These are phyloP conservation scores for Peniophora sp. DNA, from an alignment of 1,284 basidiomycete species.

Conservation along the genomic window DNA sequence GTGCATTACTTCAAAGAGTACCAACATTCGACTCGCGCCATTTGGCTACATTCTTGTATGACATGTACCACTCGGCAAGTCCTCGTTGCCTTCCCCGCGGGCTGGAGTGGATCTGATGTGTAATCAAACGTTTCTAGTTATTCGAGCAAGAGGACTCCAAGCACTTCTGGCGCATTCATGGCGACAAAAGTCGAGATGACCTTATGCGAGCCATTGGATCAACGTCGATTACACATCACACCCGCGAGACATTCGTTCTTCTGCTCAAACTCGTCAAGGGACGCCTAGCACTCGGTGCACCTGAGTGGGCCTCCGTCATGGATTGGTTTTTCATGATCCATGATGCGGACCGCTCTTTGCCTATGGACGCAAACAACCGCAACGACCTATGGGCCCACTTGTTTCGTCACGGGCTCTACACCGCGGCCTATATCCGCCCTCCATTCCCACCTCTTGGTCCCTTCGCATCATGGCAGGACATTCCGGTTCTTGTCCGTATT, in stretches of 20 bases:
- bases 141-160: slow-evolving; percentile 32
- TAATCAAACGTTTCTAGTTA: too few relatives aligned
- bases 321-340: slow-evolving; percentile 18
- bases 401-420: slow-evolving; percentile 24
- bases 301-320: slow-evolving; percentile 23
- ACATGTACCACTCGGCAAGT: slow-evolving; percentile 29
- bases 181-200: slow-evolving; percentile 12
- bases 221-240: slow-evolving; percentile 30
- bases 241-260: slow-evolving; percentile 32
- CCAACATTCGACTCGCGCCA: slow-evolving; percentile 20
- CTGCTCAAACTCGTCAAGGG: slow-evolving; percentile 32
- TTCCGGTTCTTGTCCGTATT: slow-evolving; percentile 19
- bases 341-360: slow-evolving; percentile 16
- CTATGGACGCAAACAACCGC: slow-evolving; percentile 23
- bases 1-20: neutral
- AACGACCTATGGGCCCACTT: slow-evolving; percentile 28
- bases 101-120: too few relatives aligned
- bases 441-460: slow-evolving; percentile 8
- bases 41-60: slow-evolving; percentile 33
- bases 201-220: slow-evolving; percentile 12
- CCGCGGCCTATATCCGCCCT: slow-evolving; percentile 3
- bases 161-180: slow-evolving; percentile 11
- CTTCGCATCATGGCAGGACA: slow-evolving; percentile 20
- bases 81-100: neutral
- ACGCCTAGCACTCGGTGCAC: slow-evolving; percentile 9